Conservation (phyloP, 1,284 basidiomycete species). For the Mycena sp. region DNA sequence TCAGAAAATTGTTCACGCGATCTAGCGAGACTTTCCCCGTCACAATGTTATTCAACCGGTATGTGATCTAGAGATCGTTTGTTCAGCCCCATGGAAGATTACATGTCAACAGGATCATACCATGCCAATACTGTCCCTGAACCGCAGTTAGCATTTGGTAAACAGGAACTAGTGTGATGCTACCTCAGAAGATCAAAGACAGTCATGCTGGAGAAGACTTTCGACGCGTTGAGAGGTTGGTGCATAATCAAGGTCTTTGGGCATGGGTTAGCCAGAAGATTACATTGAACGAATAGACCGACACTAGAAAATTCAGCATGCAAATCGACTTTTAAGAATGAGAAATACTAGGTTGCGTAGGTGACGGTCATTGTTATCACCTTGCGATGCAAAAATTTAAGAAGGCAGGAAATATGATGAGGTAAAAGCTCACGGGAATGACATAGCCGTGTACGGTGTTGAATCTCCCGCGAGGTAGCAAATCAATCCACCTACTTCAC, state of each 20-base stretch:
- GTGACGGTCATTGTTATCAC: slow-evolving; percentile 25
- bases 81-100: background rate
- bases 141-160: slow-evolving; percentile 20
- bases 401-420: slow-evolving; percentile 14
- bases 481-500: slow-evolving; percentile 49
- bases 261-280: background rate
- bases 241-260: slow-evolving; percentile 38
- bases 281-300: background rate
- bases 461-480: too few relatives aligned
- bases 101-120: background rate
- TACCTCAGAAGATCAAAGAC: slow-evolving; percentile 40
- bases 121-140: slow-evolving; percentile 34
- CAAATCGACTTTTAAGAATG: background rate
- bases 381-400: slow-evolving; percentile 1
- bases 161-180: background rate
- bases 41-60: slow-evolving; percentile 28
- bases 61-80: slow-evolving; percentile 5
- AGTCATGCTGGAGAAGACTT: slow-evolving; percentile 36
- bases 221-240: slow-evolving; percentile 31
- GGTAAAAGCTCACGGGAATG: background rate
- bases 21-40: slow-evolving; percentile 47
- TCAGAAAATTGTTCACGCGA: slow-evolving; percentile 55
- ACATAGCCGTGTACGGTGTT: slow-evolving; percentile 32
- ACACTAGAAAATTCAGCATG: slow-evolving; percentile 3
- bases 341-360: slow-evolving; percentile 21